Evolutionary conservation across 1,284 basidiomycete species (phyloP).

Genomic region (Microbotryum violaceum): DNA sequence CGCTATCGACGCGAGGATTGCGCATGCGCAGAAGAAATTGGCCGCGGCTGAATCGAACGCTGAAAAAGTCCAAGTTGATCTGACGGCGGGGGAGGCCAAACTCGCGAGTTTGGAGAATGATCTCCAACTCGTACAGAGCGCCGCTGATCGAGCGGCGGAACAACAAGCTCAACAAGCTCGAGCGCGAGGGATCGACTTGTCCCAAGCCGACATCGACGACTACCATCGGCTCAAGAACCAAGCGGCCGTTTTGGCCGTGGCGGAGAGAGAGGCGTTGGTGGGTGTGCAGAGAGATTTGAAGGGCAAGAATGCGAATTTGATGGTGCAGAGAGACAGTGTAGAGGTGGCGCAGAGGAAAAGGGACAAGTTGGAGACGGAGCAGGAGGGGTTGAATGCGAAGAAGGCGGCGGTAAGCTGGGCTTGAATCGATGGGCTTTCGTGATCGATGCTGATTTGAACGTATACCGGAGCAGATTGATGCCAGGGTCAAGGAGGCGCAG

Average conservation of each 20-base stretch:
- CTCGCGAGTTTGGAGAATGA: constrained; percentile 57
- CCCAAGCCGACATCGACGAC: constrained; percentile 73
- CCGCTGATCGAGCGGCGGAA: constrained; percentile 48
- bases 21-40: constrained; percentile 70
- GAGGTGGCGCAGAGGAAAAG: constrained; percentile 54
- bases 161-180: constrained; percentile 69
- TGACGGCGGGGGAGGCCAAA: constrained; percentile 56
- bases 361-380: constrained; percentile 59
- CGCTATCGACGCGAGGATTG: constrained; percentile 74
- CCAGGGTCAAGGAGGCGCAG: constrained; percentile 53
- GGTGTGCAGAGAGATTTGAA: constrained; percentile 75
- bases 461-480: constrained; percentile 8
- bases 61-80: constrained; percentile 62
- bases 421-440: background rate
- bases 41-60: constrained; percentile 59
- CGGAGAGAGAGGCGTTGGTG: constrained; percentile 81
- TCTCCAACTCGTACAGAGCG: constrained; percentile 57
- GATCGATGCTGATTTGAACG: background rate
- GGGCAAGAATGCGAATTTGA: constrained; percentile 56
- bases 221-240: constrained; percentile 78
- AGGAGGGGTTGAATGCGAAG: constrained; percentile 50
- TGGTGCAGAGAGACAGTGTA: constrained; percentile 51
- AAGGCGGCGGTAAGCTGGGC: constrained; percentile 51
- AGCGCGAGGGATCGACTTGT: constrained; percentile 63
- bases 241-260: constrained; percentile 56